A percentile compares a stretch with the other conserved stretches of the same genome.
These are phyloP conservation scores for Pilaira anomala DNA, from an alignment of 192 early-diverging fungal genomes.

Conservation along the genomic window DNA sequence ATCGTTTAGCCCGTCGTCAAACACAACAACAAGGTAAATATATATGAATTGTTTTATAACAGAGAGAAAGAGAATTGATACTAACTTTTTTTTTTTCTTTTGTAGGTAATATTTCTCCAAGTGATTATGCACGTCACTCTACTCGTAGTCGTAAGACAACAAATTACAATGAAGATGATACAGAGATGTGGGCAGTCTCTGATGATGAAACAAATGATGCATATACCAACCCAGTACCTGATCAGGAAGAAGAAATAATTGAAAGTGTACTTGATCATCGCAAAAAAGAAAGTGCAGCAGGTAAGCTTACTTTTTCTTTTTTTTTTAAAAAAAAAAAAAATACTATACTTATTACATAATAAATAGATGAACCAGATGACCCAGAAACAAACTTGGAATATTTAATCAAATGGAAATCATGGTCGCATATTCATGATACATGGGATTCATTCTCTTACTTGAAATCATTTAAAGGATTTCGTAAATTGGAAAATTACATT, in stretches of 20 bases:
- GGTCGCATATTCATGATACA: slow-evolving; percentile 86
- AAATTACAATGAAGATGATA: slow-evolving; percentile 45
- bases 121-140: slow-evolving; percentile 36
- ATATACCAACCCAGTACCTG: slow-evolving; percentile 17
- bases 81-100: neutral
- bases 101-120: neutral
- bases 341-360: neutral
- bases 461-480: slow-evolving; percentile 74
- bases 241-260: slow-evolving; percentile 56
- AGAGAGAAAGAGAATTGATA: no score
- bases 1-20: neutral
- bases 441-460: slow-evolving; percentile 79
- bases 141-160: slow-evolving; percentile 32
- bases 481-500: slow-evolving; percentile 86
- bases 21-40: no score
- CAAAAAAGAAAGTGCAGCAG: slow-evolving; percentile 21
- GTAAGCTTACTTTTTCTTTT: slow-evolving; percentile 15
- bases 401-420: slow-evolving; percentile 92
- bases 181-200: slow-evolving; percentile 36
- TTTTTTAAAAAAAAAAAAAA: neutral
- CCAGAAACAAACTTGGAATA: slow-evolving; percentile 68
- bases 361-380: slow-evolving; percentile 34
- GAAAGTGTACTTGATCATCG: slow-evolving; percentile 55
- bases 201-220: slow-evolving; percentile 29
- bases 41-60: no score